Conservation (phyloP, 2,329 filamentous ascomycete genomes). For the Aspergillus vadensis region DNA sequence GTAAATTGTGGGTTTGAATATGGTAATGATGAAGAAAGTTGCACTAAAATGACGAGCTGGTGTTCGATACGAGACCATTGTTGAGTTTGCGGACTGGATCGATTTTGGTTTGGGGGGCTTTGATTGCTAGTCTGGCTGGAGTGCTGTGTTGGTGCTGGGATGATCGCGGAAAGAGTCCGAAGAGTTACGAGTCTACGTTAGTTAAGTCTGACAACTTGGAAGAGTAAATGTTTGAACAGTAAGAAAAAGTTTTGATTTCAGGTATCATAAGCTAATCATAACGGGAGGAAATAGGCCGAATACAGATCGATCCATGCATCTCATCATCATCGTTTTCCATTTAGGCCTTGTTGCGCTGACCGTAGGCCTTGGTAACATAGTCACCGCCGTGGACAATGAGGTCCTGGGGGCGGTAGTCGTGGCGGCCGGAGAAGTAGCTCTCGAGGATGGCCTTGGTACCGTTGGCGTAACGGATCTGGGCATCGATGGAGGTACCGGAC, state of each 20-base stretch:
- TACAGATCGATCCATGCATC: conserved; percentile 14
- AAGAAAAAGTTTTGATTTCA: conserved; percentile 18
- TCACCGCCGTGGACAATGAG: conserved; percentile 87
- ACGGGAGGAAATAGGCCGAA: conserved; percentile 2
- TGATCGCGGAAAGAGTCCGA: neutral
- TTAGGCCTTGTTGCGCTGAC: conserved; percentile 59
- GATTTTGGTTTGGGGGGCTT: no score
- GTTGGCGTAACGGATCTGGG: conserved; percentile 86
- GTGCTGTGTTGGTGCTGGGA: neutral
- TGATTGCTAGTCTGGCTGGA: no score
- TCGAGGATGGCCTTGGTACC: conserved; percentile 88
- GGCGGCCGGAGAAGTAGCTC: conserved; percentile 82
- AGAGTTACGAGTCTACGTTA: neutral
- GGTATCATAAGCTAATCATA: conserved; percentile 24
- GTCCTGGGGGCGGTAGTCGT: conserved; percentile 88
- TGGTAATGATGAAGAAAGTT: no score
- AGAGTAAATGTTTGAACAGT: neutral
- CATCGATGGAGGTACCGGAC: conserved; percentile 98
- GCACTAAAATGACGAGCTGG: no score
- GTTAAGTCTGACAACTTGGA: neutral
- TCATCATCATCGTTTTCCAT: conserved; percentile 13
- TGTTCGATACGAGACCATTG: no score
- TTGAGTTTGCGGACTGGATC: no score
- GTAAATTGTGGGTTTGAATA: no score
- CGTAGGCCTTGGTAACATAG: conserved; percentile 94